Conservation (phyloP, 139 green algal genomes). For the Chlorella sp. region DNA sequence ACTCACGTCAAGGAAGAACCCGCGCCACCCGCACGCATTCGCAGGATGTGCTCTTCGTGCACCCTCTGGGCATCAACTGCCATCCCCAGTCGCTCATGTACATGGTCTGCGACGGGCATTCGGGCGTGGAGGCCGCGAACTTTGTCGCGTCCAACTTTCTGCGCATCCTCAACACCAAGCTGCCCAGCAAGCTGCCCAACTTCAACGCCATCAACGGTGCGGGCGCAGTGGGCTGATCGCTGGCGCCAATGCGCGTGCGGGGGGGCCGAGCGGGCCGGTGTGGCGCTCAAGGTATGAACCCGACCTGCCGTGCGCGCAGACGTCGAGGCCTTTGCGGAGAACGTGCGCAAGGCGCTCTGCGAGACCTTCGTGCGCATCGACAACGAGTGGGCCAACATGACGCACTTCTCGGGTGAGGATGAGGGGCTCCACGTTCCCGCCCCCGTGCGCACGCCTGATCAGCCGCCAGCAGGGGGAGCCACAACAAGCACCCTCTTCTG, state of each 20-base stretch:
- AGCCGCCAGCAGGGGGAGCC: neutral
- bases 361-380: conserved; percentile 19
- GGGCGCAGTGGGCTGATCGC: too few species aligned
- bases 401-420: conserved; percentile 8
- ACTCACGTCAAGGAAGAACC: neutral
- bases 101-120: conserved; percentile 23
- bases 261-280: too few species aligned
- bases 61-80: conserved; percentile 19
- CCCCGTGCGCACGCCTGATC: neutral
- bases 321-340: conserved; percentile 8
- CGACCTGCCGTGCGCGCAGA: conserved; percentile 1
- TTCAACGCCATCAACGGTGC: neutral
- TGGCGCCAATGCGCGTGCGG: too few species aligned
- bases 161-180: conserved; percentile 16
- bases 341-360: conserved; percentile 12
- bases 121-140: conserved; percentile 14
- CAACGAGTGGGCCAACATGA: conserved; percentile 12
- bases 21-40: neutral
- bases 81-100: conserved; percentile 13
- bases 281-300: too few species aligned
- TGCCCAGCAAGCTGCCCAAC: conserved; percentile 14
- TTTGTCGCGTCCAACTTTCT: conserved; percentile 19
- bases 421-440: too few species aligned
- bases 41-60: conserved; percentile 32
- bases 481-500: neutral